Conservation (phyloP, 257 asterid species). For the Linaria vulgaris region DNA sequence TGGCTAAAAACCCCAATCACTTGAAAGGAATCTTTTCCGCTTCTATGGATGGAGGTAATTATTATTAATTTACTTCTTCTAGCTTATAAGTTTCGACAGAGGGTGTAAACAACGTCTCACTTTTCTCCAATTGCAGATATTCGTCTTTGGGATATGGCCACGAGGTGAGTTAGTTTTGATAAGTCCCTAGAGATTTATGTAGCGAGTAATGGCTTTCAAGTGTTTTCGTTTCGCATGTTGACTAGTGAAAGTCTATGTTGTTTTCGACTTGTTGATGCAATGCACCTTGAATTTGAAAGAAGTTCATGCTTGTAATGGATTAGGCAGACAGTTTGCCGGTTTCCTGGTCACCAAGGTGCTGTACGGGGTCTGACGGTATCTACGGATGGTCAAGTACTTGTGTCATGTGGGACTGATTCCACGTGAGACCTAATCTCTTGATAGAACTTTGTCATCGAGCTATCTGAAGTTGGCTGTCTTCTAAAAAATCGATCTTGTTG, state of each 20-base stretch:
- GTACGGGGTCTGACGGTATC: slow-evolving; percentile 82
- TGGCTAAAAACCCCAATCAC: slow-evolving; percentile 86
- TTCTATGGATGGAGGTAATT: slow-evolving; percentile 90
- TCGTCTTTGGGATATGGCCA: slow-evolving; percentile 94
- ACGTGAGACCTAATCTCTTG: slow-evolving; percentile 54
- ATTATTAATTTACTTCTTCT: not conserved
- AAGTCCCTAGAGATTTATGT: slow-evolving; percentile 5
- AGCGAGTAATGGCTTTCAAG: not conserved
- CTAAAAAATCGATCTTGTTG: slow-evolving; percentile 18
- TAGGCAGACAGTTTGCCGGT: slow-evolving; percentile 83
- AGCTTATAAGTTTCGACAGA: no score
- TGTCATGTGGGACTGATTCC: slow-evolving; percentile 95
- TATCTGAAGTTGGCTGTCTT: not conserved
- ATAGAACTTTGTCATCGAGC: slow-evolving; percentile 21
- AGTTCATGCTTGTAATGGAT: slow-evolving; percentile 19
- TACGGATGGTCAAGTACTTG: slow-evolving; percentile 83
- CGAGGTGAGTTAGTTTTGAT: slow-evolving; percentile 52
- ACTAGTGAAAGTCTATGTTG: no score
- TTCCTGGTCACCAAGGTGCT: slow-evolving; percentile 96
- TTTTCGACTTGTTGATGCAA: no score
- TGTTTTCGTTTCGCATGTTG: not conserved
- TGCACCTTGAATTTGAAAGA: no score
- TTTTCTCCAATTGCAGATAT: slow-evolving; percentile 59
- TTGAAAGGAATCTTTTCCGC: slow-evolving; percentile 89
- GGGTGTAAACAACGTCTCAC: no score